Conservation (phyloP, 2,329 filamentous ascomycete genomes). For the Fusarium bactridioides region DNA sequence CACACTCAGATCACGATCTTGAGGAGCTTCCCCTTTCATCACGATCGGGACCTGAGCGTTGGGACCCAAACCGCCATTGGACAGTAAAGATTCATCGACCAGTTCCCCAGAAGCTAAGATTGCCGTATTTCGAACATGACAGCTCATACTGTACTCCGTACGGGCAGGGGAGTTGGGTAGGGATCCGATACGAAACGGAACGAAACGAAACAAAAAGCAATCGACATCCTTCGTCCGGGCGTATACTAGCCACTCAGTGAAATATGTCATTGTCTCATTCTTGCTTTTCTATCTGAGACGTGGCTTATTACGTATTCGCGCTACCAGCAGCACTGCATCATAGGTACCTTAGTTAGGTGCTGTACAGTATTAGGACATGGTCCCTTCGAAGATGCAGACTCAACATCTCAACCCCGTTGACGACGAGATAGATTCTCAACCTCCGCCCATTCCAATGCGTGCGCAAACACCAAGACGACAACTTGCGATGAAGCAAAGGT, state of each 20-base stretch:
- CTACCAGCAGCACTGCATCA: not conserved
- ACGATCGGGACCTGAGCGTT: not conserved
- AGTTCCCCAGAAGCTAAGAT: not conserved
- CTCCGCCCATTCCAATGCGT: constrained; percentile 5
- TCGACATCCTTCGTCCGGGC: not conserved
- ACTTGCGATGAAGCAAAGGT: constrained; percentile 12
- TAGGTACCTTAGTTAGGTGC: not conserved
- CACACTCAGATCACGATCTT: not conserved
- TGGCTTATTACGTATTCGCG: not conserved
- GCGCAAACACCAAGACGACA: constrained; percentile 10
- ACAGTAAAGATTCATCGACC: not conserved
- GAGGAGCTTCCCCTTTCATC: not conserved
- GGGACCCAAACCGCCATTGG: not conserved
- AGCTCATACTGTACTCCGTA: not conserved
- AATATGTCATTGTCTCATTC: not conserved
- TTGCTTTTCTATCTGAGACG: not conserved
- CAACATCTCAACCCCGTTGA: constrained; percentile 19
- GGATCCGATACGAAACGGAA: not conserved
- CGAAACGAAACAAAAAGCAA: constrained; percentile 1
- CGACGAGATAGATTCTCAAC: constrained; percentile 11
- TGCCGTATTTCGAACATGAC: not conserved
- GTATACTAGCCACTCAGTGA: not conserved
- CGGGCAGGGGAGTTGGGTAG: not conserved
- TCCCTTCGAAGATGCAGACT: constrained; percentile 4
- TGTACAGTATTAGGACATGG: not conserved